Base-by-base conservation (phyloP, 192 early-diverging fungal genomes). In the Thoreauomyces humboldtii region DNA sequence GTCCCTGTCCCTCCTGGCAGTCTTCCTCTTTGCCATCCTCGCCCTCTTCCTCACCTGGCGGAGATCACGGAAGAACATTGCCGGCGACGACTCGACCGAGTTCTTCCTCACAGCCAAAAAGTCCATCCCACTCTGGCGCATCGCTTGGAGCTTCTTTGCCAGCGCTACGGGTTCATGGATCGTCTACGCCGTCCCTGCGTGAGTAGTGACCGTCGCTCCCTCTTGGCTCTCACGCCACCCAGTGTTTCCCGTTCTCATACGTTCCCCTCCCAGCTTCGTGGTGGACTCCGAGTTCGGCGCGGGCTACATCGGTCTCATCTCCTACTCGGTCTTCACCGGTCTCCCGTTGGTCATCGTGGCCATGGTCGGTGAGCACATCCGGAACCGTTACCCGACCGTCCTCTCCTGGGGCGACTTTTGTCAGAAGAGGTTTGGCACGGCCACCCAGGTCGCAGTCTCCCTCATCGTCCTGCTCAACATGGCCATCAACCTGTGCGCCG, bases 41-140 rank as follows among this genome's bases (percentile, higher is more conserved):
- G 73, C 73, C 14, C 29, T 74, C 27, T 12, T 59, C 1, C n/a
- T 67, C 27, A 44, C 65, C 19, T 17, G 37, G 19, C 15, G 45
- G 19, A 52, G 64, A n/a, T 21, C 17, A n/a, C 47, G 17, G n/a
- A 29, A 51, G 48, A 37, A 27, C 2, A 37, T 57, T 37, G 34
- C n/a, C n/a, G 55, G 38, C 34, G 55, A 57, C 35, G 35, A 60
- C 22, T 25, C 19, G 31, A 66, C 73, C 6, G 77, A 81, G 52
- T 74, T 73, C 62, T 79, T 81, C 46, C 59, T 81, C 57, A 81
- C 80, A 0, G 80, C 80, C 9, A 55, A 73, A 37, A 70, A 59
- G 33, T 65, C 72, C 29, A 67, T 70, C 44, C 61, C 74, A 29
- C 47, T 54, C 35, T 58, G 44, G 33, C 48, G 59, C 24, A 69